Conservation (phyloP, 169 alveolate genomes). For the Babesia ovata region DNA sequence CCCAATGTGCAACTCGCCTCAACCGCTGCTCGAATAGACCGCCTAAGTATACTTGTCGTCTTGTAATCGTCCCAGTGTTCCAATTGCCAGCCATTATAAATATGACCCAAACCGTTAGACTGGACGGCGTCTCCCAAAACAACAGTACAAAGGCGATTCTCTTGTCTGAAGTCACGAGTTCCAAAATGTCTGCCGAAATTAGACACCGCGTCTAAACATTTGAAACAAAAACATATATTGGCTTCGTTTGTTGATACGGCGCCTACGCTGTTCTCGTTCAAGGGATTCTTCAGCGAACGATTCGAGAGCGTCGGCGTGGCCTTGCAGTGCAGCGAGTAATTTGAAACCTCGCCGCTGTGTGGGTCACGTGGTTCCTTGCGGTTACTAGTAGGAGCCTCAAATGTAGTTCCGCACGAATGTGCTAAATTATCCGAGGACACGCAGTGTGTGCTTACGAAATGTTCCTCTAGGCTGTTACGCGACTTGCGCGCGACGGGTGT, state of each 20-base stretch:
- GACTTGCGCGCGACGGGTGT: slow-evolving; percentile 59
- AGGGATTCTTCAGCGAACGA: slow-evolving; percentile 18
- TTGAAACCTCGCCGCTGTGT: slow-evolving; percentile 12
- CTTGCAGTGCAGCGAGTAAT: slow-evolving; percentile 19
- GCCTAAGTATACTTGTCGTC: slow-evolving; percentile 43
- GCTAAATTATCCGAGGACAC: slow-evolving; percentile 31
- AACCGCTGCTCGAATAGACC: slow-evolving; percentile 57
- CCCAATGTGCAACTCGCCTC: slow-evolving; percentile 48
- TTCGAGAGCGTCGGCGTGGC: slow-evolving; percentile 24
- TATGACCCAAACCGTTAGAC: slow-evolving; percentile 10
- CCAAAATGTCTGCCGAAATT: slow-evolving; percentile 27
- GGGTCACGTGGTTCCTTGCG: slow-evolving; percentile 15
- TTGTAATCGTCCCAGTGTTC: slow-evolving; percentile 42
- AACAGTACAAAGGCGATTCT: slow-evolving; percentile 14
- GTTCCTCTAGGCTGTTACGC: slow-evolving; percentile 20
- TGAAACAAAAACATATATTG: slow-evolving; percentile 19
- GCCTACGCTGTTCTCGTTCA: background rate
- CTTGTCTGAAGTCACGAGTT: slow-evolving; percentile 25
- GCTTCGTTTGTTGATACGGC: background rate
- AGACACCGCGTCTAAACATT: slow-evolving; percentile 17
- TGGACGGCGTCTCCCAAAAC: slow-evolving; percentile 18
- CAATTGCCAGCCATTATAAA: slow-evolving; percentile 30
- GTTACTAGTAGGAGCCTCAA: slow-evolving; percentile 16
- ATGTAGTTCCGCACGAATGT: slow-evolving; percentile 21
- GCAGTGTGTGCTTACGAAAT: slow-evolving; percentile 37